Evolutionary conservation across 2,329 filamentous ascomycete genomes (phyloP).

Genomic region (Mycosphaerella arachidis): DNA sequence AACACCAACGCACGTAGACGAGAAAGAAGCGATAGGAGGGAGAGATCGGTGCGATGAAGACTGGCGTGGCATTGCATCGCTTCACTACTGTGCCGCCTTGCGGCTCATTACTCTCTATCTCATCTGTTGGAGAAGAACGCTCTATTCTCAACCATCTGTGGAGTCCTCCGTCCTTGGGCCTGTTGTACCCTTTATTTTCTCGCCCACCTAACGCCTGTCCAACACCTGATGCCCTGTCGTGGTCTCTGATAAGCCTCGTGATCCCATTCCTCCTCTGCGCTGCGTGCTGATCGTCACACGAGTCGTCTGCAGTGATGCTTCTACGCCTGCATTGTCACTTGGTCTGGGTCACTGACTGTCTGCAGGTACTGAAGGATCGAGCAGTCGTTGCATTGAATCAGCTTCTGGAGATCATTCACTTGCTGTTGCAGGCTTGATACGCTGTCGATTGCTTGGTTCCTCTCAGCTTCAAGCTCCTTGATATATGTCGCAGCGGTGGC

Average conservation of each 20-base stretch:
- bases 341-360: conserved; percentile 13
- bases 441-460: conserved; percentile 37
- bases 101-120: background rate
- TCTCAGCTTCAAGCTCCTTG: conserved; percentile 43
- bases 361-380: conserved; percentile 24
- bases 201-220: background rate
- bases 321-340: background rate
- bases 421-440: conserved; percentile 37
- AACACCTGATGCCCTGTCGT: background rate
- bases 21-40: background rate
- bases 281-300: background rate
- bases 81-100: background rate
- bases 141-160: background rate
- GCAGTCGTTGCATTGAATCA: conserved; percentile 46
- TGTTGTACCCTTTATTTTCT: background rate
- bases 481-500: conserved; percentile 45
- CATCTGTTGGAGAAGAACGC: background rate
- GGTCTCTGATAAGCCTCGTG: background rate
- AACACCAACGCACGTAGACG: background rate
- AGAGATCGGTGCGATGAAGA: background rate
- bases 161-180: background rate
- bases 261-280: background rate
- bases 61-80: background rate
- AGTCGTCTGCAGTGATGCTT: background rate
- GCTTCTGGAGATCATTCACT: conserved; percentile 41